A percentile compares a stretch with the other conserved stretches of the same genome.
These are phyloP conservation scores for Aeschynomene evenia DNA, from an alignment of 306 rosid species.

Conservation along the genomic window DNA sequence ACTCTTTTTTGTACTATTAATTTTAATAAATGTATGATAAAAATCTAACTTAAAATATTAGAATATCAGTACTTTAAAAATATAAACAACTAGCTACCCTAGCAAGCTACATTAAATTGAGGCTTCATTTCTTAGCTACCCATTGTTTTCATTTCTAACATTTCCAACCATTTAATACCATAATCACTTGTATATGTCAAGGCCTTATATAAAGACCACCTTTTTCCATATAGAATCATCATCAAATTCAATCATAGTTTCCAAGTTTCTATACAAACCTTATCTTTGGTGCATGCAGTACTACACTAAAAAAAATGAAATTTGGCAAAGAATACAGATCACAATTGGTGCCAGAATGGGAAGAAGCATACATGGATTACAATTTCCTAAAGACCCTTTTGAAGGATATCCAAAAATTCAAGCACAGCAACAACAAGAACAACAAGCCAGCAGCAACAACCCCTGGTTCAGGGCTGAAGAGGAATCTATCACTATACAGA, in stretches of 20 bases:
- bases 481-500: constrained; percentile 55
- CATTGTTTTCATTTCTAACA: neutral
- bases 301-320: constrained; percentile 48
- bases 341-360: constrained; percentile 84
- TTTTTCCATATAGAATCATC: neutral
- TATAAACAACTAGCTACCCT: neutral
- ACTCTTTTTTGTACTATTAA: too few relatives aligned
- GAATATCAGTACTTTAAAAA: too few relatives aligned
- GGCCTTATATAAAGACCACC: too few relatives aligned
- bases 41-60: too few relatives aligned
- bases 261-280: neutral
- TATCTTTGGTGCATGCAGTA: too few relatives aligned
- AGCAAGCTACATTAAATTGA: neutral
- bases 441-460: constrained; percentile 21
- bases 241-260: neutral
- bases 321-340: constrained; percentile 65
- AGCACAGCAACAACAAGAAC: constrained; percentile 18
- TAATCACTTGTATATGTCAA: neutral
- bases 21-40: too few relatives aligned
- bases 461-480: constrained; percentile 30
- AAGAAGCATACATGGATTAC: constrained; percentile 71
- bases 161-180: neutral
- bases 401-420: constrained; percentile 40
- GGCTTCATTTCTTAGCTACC: neutral
- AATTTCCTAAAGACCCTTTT: constrained; percentile 45